Evolutionary conservation across 345 rosid species (phyloP), one percentile per base, ranked within the genome.

Genomic region (Hibiscus mutabilis): DNA sequence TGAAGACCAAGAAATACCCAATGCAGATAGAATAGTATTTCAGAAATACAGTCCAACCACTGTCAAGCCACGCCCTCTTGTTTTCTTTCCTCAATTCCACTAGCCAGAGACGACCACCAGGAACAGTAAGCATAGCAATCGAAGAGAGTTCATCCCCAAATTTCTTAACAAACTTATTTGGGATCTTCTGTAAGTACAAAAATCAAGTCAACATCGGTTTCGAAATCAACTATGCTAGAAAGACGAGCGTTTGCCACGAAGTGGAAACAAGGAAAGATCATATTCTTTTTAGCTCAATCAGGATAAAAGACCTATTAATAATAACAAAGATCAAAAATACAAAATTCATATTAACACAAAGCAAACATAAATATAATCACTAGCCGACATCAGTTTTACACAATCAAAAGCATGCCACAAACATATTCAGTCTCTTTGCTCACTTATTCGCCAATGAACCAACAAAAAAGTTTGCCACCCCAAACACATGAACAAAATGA

Each of bases 1-100:
- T 66, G 46, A 84, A 82, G 68, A 80, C 53, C 78, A 84, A 29
- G 66, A 82, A 68, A 74, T 76, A 56, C 2, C 85, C 88, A 35
- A 42, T 37, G 29, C 47, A 22, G 49, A 84, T 70, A 40, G 85
- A 76, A 64, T 70, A 75, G 71, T 19, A 66, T 19, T 70, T 73
- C 3, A 70, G 12, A 37, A 82, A 84, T 46, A 76, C 77, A 29
- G 75, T 66, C 85, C 87, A 82, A 22, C 85, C 84, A 40, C 18
- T 37, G 15, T 74, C 66, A 72, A 81, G 76, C 85, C 87, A 84
- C 22, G 75, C 25, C 42, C 59, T 77, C 19, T 29, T 52, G 22
- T 74, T 53, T 29, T 42, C 69, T 44, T 73, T 79, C 68, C 40
- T 69, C 49, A 81, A 56, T 44, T 74, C 81, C 56, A 79, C 83